Evolutionary conservation across 2,329 filamentous ascomycete genomes (phyloP).

Genomic region (Pseudogymnoascus sp.): DNA sequence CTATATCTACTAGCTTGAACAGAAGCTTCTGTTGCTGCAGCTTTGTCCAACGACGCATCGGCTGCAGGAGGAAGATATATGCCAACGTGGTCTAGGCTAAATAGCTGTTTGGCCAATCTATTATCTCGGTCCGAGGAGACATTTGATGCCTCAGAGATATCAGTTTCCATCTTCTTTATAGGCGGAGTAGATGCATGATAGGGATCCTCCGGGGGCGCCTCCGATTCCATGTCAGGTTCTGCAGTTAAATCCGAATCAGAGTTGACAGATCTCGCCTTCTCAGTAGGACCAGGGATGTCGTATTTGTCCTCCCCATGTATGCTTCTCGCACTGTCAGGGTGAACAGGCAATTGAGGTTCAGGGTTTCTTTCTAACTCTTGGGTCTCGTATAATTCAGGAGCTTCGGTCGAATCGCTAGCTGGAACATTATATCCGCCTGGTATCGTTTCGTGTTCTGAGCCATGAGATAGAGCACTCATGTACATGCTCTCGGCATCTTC

Average conservation of each 20-base stretch:
- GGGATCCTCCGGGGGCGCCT: neutral
- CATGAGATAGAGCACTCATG: conserved; percentile 60
- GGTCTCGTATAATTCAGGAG: neutral
- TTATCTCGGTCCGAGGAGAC: conserved; percentile 23
- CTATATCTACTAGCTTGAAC: neutral
- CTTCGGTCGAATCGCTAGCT: neutral
- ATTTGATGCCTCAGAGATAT: conserved; percentile 22
- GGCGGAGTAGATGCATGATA: conserved; percentile 9
- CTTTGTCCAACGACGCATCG: conserved; percentile 12
- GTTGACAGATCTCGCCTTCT: neutral
- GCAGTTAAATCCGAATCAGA: neutral
- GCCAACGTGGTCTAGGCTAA: conserved; percentile 29
- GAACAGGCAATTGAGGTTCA: neutral
- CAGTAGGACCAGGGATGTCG: neutral
- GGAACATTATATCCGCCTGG: neutral
- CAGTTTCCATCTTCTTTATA: conserved; percentile 21
- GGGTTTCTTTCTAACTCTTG: neutral
- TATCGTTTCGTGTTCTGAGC: conserved; percentile 15
- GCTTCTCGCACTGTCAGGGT: neutral
- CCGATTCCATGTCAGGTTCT: conserved; percentile 12
- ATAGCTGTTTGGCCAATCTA: conserved; percentile 28
- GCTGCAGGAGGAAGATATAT: conserved; percentile 28
- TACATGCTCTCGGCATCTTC: conserved; percentile 84
- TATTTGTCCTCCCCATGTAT: neutral
- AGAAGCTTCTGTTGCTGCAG: neutral